A percentile compares a stretch with the other conserved stretches of the same genome.
Conservation (phyloP, 2,329 filamentous ascomycete species). For the Iodosphaeria phyllophila region DNA sequence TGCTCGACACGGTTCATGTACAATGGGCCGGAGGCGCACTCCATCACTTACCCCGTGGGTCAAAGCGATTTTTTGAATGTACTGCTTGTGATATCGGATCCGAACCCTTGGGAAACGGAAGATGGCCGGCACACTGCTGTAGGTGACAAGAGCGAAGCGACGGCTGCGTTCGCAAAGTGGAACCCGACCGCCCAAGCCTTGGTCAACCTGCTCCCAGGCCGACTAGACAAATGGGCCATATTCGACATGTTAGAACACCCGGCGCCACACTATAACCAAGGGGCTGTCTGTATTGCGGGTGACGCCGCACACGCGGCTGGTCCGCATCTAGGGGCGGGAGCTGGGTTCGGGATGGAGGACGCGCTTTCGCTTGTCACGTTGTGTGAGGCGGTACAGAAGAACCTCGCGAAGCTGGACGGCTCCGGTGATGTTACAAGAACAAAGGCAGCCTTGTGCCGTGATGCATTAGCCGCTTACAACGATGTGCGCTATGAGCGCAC, state of each 20-base stretch:
- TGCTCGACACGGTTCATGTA: conserved; percentile 33
- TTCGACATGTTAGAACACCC: conserved; percentile 30
- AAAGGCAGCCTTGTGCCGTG: conserved; percentile 6
- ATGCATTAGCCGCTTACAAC: conserved; percentile 11
- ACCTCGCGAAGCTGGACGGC: conserved; percentile 1
- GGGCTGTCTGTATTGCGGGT: conserved; percentile 27
- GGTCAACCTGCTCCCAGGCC: conserved; percentile 24
- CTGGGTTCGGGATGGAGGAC: conserved; percentile 37
- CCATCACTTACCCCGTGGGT: conserved; percentile 42
- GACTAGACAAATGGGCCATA: conserved; percentile 33
- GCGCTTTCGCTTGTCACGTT: conserved; percentile 22
- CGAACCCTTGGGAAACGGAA: conserved; percentile 15
- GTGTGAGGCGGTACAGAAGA: conserved; percentile 7
- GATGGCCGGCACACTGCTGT: conserved; percentile 13
- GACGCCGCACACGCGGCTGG: conserved; percentile 37
- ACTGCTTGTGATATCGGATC: conserved; percentile 24
- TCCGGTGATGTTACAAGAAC: conserved; percentile 5
- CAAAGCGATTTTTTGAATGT: conserved; percentile 37
- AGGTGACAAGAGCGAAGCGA: conserved; percentile 20
- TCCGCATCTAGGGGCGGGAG: conserved; percentile 35
- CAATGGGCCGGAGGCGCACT: conserved; percentile 35
- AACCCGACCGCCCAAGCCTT: conserved; percentile 18
- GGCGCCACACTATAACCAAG: conserved; percentile 22
- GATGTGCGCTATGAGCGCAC: conserved; percentile 11
- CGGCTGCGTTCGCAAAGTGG: conserved; percentile 21